Base-by-base conservation (phyloP, 345 rosid genomes). In the Arabidopsis suecica region DNA sequence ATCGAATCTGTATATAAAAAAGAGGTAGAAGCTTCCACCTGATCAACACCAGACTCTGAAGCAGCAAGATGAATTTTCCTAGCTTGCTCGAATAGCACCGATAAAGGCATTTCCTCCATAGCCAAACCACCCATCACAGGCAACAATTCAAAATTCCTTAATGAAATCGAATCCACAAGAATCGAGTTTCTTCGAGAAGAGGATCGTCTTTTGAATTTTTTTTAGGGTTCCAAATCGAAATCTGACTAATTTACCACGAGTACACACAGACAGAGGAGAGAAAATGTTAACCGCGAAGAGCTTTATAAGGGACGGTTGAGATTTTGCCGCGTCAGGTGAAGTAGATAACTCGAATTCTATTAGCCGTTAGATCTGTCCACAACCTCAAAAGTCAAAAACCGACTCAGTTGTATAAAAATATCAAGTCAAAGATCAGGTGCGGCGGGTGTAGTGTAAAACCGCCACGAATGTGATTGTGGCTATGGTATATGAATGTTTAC, bases 41-140 rank as follows among this genome's bases (percentile, higher is more conserved):
- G 93, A 80, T 93, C 96, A 9, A 78, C 81, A 55, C 82, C 40
- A 41, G 91, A 87, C 20, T 87, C 93, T 10, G 87, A 68, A 41
- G 86, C 89, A n/a, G 73, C 70, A 4, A 60, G 68, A 80, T 93
- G 89, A 79, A 93, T 87, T 84, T 85, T 91, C 55, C 88, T 88
- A 45, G 95, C 88, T 84, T 85, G 86, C 18, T 91, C 96, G 75
- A 93, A 91, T 41, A 96, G 81, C 11, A 85, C 78, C 13, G 96
- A 85, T 44, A 95, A 79, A 22, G 96, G 74, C 86, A 88, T 42
- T 28, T 90, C 93, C 74, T 87, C 91, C 87, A 76, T 84, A 30
- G 81, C 78, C 62, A 40, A 10, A 62, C 84, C 89, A 36, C 83
- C 87, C 86, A 81, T 81, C 61, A 42, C 11, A 16, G 9, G 7